These are phyloP conservation scores for Lasiodiplodia sp. DNA, from an alignment of 2,329 filamentous ascomycete species.

Conservation along the genomic window DNA sequence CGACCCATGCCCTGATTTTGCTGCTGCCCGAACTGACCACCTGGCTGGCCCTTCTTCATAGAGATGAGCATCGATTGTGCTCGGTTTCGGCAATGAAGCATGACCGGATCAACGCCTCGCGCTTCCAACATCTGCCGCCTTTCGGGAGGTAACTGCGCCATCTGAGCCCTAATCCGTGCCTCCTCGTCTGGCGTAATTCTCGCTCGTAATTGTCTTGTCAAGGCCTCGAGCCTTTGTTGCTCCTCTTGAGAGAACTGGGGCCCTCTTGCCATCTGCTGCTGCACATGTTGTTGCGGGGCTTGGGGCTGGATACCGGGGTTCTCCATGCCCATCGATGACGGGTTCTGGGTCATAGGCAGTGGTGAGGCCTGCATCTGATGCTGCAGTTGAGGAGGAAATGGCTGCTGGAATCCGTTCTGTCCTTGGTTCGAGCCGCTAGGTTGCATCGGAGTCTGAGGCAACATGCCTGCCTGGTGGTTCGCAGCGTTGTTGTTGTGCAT, in stretches of 20 bases:
- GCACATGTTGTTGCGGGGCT: slow-evolving; percentile 40
- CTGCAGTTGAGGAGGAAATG: slow-evolving; percentile 58
- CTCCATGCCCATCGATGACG: slow-evolving; percentile 44
- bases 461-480: slow-evolving; percentile 40
- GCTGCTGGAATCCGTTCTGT: slow-evolving; percentile 48
- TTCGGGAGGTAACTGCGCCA: slow-evolving; percentile 56
- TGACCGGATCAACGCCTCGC: slow-evolving; percentile 58
- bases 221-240: slow-evolving; percentile 37
- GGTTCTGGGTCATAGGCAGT: slow-evolving; percentile 49
- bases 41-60: slow-evolving; percentile 37
- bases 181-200: slow-evolving; percentile 59
- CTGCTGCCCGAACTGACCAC: slow-evolving; percentile 37
- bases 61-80: slow-evolving; percentile 37
- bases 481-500: slow-evolving; percentile 20
- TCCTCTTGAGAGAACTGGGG: slow-evolving; percentile 25
- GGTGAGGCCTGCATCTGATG: slow-evolving; percentile 60
- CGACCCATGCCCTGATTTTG: slow-evolving; percentile 38
- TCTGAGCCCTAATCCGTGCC: slow-evolving; percentile 48
- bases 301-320: slow-evolving; percentile 34
- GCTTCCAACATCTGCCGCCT: slow-evolving; percentile 54
- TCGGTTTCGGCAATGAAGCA: slow-evolving; percentile 48
- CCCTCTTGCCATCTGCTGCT: slow-evolving; percentile 38
- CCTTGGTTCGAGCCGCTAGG: slow-evolving; percentile 48
- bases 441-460: slow-evolving; percentile 45
- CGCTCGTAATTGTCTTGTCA: slow-evolving; percentile 57